These are phyloP conservation scores for Elsinoe batatas DNA, from an alignment of 2,329 filamentous ascomycete species.

Conservation along the genomic window DNA sequence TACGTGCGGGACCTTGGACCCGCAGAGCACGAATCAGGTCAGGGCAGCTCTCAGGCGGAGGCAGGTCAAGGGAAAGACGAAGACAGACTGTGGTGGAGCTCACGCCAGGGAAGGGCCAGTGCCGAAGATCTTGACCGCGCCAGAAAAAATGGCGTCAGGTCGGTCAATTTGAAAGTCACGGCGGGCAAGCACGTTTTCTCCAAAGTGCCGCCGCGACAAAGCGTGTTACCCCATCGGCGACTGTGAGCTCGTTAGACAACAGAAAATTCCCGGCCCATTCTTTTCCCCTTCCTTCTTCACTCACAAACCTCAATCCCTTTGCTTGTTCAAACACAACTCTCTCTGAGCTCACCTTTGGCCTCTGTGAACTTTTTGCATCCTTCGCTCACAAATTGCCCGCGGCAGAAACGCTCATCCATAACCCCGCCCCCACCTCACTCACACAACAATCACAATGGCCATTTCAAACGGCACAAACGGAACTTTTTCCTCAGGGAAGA, in stretches of 20 bases:
- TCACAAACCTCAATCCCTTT: background rate
- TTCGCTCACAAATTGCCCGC: constrained; percentile 1
- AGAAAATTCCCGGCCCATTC: constrained; percentile 12
- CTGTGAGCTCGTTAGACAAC: constrained; percentile 11
- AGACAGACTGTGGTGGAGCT: constrained; percentile 6
- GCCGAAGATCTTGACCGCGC: constrained; percentile 9
- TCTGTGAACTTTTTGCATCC: constrained; percentile 1
- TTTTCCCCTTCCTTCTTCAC: constrained; percentile 10
- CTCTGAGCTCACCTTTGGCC: background rate
- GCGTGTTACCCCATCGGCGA: constrained; percentile 13
- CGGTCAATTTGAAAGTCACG: background rate
- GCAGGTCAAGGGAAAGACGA: background rate
- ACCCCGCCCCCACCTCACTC: constrained; percentile 13
- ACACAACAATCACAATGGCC: constrained; percentile 16
- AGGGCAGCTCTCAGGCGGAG: background rate
- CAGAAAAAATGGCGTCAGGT: constrained; percentile 13
- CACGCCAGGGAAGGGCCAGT: background rate
- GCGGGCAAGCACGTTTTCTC: constrained; percentile 3
- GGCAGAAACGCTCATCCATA: background rate
- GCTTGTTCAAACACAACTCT: background rate
- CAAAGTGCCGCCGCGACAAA: constrained; percentile 8
- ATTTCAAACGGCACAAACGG: constrained; percentile 17
- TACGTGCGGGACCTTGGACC: background rate
- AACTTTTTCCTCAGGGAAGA: constrained; percentile 17
- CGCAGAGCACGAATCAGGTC: constrained; percentile 5